These are phyloP conservation scores for Ceratocystis cacaofunesta DNA, from an alignment of 2,329 filamentous ascomycete genomes.

Conservation along the genomic window DNA sequence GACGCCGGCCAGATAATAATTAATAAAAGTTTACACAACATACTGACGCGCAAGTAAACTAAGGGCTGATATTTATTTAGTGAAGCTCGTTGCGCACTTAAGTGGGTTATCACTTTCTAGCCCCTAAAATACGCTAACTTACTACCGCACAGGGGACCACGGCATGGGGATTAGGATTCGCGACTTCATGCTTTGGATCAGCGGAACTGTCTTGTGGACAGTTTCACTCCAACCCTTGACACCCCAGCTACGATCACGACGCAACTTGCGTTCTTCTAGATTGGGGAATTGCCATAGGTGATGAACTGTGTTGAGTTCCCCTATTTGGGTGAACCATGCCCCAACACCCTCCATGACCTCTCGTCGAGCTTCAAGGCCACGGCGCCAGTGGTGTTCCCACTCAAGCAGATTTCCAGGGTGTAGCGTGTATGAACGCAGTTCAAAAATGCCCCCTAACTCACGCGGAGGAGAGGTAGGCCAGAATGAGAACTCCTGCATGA, in stretches of 20 bases:
- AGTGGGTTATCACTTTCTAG: not conserved
- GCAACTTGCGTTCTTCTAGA: constrained; percentile 77
- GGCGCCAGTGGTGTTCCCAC: constrained; percentile 97
- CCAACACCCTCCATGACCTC: constrained; percentile 98
- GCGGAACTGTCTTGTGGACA: constrained; percentile 93
- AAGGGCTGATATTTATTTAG: no score
- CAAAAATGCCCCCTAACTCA: constrained; percentile 80
- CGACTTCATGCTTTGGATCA: constrained; percentile 95
- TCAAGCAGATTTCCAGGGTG: constrained; percentile 91
- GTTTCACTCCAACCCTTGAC: constrained; percentile 93
- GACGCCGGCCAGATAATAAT: not conserved
- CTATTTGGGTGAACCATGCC: constrained; percentile 97
- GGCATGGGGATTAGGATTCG: constrained; percentile 86
- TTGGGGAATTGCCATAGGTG: constrained; percentile 98
- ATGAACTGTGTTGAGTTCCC: constrained; percentile 92
- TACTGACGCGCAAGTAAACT: no score
- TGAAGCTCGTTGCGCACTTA: no score
- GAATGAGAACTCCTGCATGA: constrained; percentile 99
- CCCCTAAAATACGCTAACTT: not conserved
- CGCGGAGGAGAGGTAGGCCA: constrained; percentile 93
- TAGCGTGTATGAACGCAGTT: constrained; percentile 89
- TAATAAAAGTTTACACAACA: no score
- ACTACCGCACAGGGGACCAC: constrained; percentile 79
- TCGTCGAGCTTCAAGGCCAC: constrained; percentile 73
- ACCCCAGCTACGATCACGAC: constrained; percentile 88